A percentile compares a stretch with the other conserved stretches of the same genome.
phyloP scores from a whole-genome alignment of 2,329 filamentous ascomycete genomes.

The Talaromyces sp. region DNA sequence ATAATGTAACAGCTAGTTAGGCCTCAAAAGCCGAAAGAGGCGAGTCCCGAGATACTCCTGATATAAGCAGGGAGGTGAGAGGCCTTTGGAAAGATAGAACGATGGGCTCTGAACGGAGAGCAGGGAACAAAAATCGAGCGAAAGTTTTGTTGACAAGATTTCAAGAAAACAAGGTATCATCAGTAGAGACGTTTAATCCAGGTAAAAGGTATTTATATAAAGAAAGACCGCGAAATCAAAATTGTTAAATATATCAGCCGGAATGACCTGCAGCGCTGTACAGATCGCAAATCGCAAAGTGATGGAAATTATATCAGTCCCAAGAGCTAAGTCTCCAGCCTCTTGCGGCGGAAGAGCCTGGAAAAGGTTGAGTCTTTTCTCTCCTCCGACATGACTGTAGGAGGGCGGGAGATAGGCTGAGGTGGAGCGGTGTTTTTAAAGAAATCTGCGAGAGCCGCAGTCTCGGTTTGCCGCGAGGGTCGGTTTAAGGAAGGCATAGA shows the following conservation, averaged over 20 bases:
- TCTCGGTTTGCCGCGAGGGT: slow-evolving; percentile 40
- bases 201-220: not conserved
- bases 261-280: not conserved
- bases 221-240: not conserved
- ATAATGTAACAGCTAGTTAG: not conserved
- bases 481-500: not conserved
- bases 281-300: slow-evolving; percentile 5
- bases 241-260: not conserved
- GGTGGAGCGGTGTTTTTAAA: slow-evolving; percentile 67
- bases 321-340: slow-evolving; percentile 21
- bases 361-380: slow-evolving; percentile 23
- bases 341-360: slow-evolving; percentile 29
- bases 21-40: slow-evolving; percentile 2
- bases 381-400: slow-evolving; percentile 20
- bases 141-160: not conserved
- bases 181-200: slow-evolving; percentile 1
- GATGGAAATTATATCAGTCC: not conserved
- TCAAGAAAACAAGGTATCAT: slow-evolving; percentile 14
- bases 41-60: not conserved
- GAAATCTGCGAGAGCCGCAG: slow-evolving; percentile 70
- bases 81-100: not conserved
- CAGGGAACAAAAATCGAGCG: not conserved
- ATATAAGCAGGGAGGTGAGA: not conserved
- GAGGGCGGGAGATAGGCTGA: slow-evolving; percentile 28
- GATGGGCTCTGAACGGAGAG: not conserved